A percentile compares a stretch with the other conserved stretches of the same genome.
phyloP scores from a whole-genome alignment of 169 alveolate species.

The Perkinsus marinus region DNA sequence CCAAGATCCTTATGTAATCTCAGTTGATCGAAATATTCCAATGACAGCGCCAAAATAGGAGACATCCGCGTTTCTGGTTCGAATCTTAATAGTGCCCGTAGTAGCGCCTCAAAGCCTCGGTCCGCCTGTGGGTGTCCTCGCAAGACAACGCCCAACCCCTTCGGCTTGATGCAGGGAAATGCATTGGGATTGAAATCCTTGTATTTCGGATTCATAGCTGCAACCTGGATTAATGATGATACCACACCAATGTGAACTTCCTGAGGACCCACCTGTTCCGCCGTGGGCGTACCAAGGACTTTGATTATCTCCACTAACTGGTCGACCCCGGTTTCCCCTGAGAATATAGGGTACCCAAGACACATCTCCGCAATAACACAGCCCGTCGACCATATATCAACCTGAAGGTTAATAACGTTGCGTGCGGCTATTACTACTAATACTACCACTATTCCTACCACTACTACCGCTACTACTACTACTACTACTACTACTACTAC shows the following conservation, averaged over 20 bases:
- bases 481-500: too few relatives aligned
- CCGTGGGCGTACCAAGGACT: constrained; percentile 32
- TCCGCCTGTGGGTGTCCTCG: not conserved
- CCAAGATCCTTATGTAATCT: not conserved
- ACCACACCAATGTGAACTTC: not conserved
- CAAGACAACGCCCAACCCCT: not conserved
- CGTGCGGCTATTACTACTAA: not conserved
- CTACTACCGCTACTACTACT: too few relatives aligned
- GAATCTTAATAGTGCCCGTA: not conserved
- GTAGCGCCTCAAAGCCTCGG: not conserved
- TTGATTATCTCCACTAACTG: constrained; percentile 80
- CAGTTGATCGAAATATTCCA: not conserved
- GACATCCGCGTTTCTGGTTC: not conserved
- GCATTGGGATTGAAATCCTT: not conserved
- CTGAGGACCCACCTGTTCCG: not conserved
- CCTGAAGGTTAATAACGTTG: too few relatives aligned
- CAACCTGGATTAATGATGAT: not conserved
- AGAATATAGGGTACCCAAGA: constrained; percentile 78
- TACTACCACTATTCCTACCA: too few relatives aligned
- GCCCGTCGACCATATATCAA: constrained; percentile 90
- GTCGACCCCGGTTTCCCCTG: constrained; percentile 83
- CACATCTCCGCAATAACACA: constrained; percentile 82
- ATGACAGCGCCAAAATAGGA: not conserved
- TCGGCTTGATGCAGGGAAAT: not conserved
- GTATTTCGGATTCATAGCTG: not conserved